Conservation (phyloP, 371 early-diverging fungal genomes). For the Circinella minor region DNA sequence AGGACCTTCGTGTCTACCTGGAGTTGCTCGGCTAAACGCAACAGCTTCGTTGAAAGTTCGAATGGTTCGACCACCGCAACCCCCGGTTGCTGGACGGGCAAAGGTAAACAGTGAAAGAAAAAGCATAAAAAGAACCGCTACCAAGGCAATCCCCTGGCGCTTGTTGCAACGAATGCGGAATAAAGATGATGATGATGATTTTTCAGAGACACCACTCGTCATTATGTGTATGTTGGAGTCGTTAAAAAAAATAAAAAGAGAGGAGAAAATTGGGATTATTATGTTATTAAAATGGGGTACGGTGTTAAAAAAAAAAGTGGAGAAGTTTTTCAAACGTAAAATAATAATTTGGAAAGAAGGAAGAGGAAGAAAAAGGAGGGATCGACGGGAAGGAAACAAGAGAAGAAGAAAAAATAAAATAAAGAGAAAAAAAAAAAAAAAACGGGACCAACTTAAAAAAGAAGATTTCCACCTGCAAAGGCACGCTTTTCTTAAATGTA, state of each 20-base stretch:
- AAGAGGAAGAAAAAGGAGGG: background rate
- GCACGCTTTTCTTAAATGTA: background rate
- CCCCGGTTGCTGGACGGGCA: slow-evolving; percentile 20
- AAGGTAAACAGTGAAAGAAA: slow-evolving; percentile 36
- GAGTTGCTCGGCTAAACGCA: slow-evolving; percentile 23
- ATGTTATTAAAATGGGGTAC: too few species aligned
- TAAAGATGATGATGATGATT: slow-evolving; percentile 2
- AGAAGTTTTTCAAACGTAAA: too few species aligned
- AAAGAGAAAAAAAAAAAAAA: background rate
- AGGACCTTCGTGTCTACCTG: slow-evolving; percentile 7
- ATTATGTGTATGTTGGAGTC: background rate
- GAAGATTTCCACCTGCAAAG: slow-evolving; percentile 5
- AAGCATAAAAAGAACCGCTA: slow-evolving; percentile 32
- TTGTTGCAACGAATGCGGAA: slow-evolving; percentile 31
- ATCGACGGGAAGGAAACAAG: background rate
- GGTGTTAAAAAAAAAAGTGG: too few species aligned
- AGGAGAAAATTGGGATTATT: background rate
- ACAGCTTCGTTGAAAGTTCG: slow-evolving; percentile 36
- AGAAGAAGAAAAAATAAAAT: background rate
- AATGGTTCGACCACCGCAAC: slow-evolving; percentile 29
- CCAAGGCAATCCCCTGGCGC: slow-evolving; percentile 28
- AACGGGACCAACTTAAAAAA: slow-evolving; percentile 5
- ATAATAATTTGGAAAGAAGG: background rate
- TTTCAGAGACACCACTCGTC: slow-evolving; percentile 10
- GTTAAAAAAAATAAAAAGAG: background rate